A percentile compares a stretch with the other conserved stretches of the same genome.
phyloP scores from a whole-genome alignment of 768 basidiomycete genomes.

The Mrakia frigida region DNA sequence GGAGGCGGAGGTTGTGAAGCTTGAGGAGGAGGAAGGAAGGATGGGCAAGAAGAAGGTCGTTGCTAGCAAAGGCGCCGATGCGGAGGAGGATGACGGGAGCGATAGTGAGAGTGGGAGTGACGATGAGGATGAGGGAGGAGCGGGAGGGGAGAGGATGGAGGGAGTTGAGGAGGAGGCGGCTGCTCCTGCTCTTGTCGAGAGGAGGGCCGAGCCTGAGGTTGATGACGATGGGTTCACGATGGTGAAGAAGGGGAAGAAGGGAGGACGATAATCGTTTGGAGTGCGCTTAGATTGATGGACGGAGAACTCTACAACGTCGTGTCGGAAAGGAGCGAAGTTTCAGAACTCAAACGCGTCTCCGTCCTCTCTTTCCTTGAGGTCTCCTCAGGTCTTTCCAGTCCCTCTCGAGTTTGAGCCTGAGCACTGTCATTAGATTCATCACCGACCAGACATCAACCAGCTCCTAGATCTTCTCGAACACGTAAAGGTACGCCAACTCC shows the following conservation, averaged over 20 bases:
- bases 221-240: constrained; percentile 91
- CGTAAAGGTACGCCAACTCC: constrained; percentile 83
- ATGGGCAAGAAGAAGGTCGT: constrained; percentile 56
- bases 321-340: too few species aligned
- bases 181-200: background rate
- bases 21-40: constrained; percentile 62
- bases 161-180: constrained; percentile 1
- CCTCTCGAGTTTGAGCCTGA: too few species aligned
- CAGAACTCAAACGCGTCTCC: too few species aligned
- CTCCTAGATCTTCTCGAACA: constrained; percentile 61
- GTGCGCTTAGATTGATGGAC: too few species aligned
- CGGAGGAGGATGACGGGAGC: constrained; percentile 44
- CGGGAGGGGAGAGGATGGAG: constrained; percentile 50
- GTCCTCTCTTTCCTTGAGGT: too few species aligned
- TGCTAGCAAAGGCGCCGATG: constrained; percentile 20
- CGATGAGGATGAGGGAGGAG: constrained; percentile 48
- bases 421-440: background rate
- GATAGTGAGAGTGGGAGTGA: constrained; percentile 34
- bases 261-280: background rate
- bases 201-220: constrained; percentile 61
- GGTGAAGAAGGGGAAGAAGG: constrained; percentile 50
- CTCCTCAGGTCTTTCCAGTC: too few species aligned
- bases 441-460: background rate
- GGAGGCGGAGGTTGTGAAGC: constrained; percentile 51
- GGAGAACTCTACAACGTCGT: too few species aligned